These are phyloP conservation scores for Pseudogymnoascus sp. DNA, from an alignment of 2,329 filamentous ascomycete species.

Conservation along the genomic window DNA sequence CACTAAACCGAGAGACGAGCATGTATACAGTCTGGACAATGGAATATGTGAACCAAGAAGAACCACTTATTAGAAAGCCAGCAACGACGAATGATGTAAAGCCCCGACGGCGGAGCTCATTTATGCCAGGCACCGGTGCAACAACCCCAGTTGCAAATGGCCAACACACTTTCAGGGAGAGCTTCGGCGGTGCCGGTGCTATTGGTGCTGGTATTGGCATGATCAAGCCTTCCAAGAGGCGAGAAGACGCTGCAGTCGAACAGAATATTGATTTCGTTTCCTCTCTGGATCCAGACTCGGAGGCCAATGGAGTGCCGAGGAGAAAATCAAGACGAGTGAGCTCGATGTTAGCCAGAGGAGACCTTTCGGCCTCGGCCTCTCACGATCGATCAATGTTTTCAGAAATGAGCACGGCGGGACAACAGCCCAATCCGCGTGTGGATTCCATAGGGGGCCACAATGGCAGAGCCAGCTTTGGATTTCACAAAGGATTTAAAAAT, in stretches of 20 bases:
- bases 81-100: conserved; percentile 36
- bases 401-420: conserved; percentile 50
- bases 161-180: conserved; percentile 66
- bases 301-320: conserved; percentile 44
- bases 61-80: conserved; percentile 30
- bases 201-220: conserved; percentile 10
- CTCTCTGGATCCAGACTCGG: conserved; percentile 63
- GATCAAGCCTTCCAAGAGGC: conserved; percentile 17
- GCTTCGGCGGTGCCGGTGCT: conserved; percentile 47
- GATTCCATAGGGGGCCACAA: conserved; percentile 53
- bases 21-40: conserved; percentile 81
- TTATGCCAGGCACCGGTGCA: conserved; percentile 65
- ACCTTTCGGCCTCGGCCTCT: conserved; percentile 63
- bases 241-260: conserved; percentile 21
- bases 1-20: conserved; percentile 67
- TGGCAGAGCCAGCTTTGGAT: conserved; percentile 51
- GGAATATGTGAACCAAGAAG: conserved; percentile 63
- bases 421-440: conserved; percentile 34
- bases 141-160: conserved; percentile 61
- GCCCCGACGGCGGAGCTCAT: conserved; percentile 39
- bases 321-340: conserved; percentile 73
- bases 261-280: conserved; percentile 54
- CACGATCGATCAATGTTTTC: conserved; percentile 75
- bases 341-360: conserved; percentile 79
- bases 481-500: conserved; percentile 23